Base-by-base conservation (phyloP, 768 basidiomycete species). In the Leccinum barrowsii region DNA sequence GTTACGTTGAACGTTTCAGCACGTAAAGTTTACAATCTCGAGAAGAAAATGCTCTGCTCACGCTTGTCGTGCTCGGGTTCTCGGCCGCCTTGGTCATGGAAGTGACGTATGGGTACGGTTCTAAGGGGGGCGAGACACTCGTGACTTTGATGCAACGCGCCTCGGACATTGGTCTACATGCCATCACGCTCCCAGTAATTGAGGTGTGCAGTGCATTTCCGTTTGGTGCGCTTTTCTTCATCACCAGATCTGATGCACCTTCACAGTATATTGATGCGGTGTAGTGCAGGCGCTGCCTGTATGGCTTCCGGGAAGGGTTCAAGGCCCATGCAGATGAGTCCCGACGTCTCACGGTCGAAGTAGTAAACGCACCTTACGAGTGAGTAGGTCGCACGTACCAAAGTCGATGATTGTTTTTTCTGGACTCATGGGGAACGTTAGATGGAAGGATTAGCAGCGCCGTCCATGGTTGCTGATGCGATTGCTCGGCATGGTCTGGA, bases 91-190 rank as follows among this genome's bases (percentile, higher is more conserved):
- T 40, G 37, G 17, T 8, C 37, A n/a, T 40, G 34, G 34, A 13
- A 34, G 34, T 34, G 5, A 13, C 34, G 13, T 47, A 2, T 12
- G 46, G 46, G 46, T 47, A 24, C 12, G 21, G 24, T 12, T 19
- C 21, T 3, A 13, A 47, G 12, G 34, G 17, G 2, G 54, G 30
- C 4, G 66, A 62, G 15, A 13, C 48, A 1, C 55, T 57, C 21
- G 52, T 58, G 3, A 12, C 34, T 2, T 50, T 59, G 4, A 59
- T 67, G 54, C 54, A 60, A 28, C 56, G 37, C 13, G 47, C 47
- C 12, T 3, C 5, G 7, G 47, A 48, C 22, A 48, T 46, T 40
- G 37, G 17, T 17, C 17, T 40, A 17, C 15, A 8, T 17, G 37
- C 37, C 10, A 40, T 13, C 37, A 40, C 37, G 17, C 37, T 40